A percentile compares a stretch with the other conserved stretches of the same genome.
Conservation (phyloP, 2,329 filamentous ascomycete genomes). For the Zymoseptoria brevis region DNA sequence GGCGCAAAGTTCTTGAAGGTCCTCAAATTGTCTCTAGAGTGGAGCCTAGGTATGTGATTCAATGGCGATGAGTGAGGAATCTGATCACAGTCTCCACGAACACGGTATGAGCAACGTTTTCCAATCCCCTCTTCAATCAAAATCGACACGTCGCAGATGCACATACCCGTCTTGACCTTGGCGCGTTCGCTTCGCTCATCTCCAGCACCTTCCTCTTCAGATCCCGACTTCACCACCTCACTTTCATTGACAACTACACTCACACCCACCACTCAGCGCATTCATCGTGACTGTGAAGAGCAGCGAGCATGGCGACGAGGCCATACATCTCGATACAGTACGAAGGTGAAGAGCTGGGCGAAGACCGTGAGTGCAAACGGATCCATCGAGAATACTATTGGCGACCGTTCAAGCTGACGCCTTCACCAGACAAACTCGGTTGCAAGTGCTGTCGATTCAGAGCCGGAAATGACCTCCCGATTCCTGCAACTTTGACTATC, state of each 20-base stretch:
- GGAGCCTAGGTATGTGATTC: too few relatives aligned
- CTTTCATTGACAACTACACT: not conserved
- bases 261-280: not conserved
- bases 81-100: too few relatives aligned
- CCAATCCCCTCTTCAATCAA: not conserved
- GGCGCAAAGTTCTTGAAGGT: not conserved
- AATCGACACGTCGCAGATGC: not conserved
- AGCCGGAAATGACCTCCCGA: slow-evolving; percentile 14
- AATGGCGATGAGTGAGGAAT: too few relatives aligned
- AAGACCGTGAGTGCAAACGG: slow-evolving; percentile 3
- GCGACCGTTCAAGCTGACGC: too few relatives aligned
- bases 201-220: not conserved
- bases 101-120: too few relatives aligned
- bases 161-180: not conserved
- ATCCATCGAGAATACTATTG: too few relatives aligned
- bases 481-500: slow-evolving; percentile 11
- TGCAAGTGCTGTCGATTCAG: not conserved
- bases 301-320: slow-evolving; percentile 9
- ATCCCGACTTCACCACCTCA: not conserved
- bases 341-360: slow-evolving; percentile 14
- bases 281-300: not conserved
- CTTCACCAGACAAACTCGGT: not conserved
- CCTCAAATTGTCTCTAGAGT: not conserved
- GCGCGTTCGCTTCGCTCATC: not conserved
- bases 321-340: slow-evolving; percentile 16